Evolutionary conservation across 2,329 filamentous ascomycete species (phyloP).

Genomic region (Amphichorda felina): DNA sequence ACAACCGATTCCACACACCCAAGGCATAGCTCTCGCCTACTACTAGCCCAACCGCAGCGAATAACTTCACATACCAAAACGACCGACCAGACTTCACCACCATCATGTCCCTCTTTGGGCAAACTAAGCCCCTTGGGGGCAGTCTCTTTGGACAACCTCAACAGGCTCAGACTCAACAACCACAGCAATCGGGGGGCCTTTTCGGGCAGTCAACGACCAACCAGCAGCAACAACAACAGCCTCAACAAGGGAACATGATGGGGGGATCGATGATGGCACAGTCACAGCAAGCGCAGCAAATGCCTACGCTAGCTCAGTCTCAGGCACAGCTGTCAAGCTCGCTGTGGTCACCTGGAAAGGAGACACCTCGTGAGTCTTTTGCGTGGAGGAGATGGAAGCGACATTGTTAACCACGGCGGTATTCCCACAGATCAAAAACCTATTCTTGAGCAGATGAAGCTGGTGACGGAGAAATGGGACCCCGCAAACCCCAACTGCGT

Average conservation of each 20-base stretch:
- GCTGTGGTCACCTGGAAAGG: constrained; percentile 40
- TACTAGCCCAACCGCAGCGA: no score
- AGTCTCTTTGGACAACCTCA: constrained; percentile 26
- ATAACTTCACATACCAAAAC: neutral
- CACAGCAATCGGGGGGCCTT: constrained; percentile 11
- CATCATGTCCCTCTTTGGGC: constrained; percentile 26
- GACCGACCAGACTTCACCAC: neutral
- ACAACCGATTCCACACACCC: no score
- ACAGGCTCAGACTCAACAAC: constrained; percentile 16
- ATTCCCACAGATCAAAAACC: constrained; percentile 46
- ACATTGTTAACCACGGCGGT: neutral
- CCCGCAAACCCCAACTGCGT: constrained; percentile 54
- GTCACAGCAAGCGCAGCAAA: constrained; percentile 25
- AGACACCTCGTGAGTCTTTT: constrained; percentile 30
- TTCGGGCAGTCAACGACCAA: constrained; percentile 19
- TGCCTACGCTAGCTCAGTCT: constrained; percentile 29
- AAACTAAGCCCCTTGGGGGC: constrained; percentile 19
- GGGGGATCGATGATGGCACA: constrained; percentile 19
- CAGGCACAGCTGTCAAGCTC: constrained; percentile 36
- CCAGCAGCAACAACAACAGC: constrained; percentile 23
- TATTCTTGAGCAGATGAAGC: constrained; percentile 60
- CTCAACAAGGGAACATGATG: constrained; percentile 23
- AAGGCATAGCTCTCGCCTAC: no score
- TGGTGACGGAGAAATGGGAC: constrained; percentile 64
- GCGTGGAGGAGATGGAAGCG: neutral